Percentiles rank a stretch among this genome's conserved stretches.
Evolutionary conservation across 495 filamentous ascomycete genomes (phyloP).

Genomic region (Halenospora varia): DNA sequence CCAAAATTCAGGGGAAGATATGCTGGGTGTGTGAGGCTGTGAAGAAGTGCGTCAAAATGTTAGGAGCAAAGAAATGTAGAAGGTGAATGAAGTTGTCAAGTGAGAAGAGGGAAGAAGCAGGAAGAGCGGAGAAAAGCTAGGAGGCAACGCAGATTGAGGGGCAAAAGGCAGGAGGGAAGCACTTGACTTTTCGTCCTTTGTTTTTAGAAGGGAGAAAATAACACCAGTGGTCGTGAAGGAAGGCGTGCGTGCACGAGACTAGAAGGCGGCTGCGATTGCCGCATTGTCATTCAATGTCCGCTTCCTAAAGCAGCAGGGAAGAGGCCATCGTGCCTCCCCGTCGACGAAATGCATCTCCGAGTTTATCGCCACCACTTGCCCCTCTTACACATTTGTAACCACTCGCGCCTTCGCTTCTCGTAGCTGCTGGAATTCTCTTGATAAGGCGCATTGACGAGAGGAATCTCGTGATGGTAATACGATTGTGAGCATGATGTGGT

Average conservation of each 20-base stretch:
- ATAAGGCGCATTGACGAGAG: no score
- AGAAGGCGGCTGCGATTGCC: neutral
- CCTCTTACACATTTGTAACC: no score
- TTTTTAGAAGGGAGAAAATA: neutral
- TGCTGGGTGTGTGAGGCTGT: neutral
- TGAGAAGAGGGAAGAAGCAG: slow-evolving; percentile 1
- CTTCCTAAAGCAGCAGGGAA: neutral
- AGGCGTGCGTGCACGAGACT: neutral
- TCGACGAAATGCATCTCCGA: no score
- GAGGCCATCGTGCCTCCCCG: neutral
- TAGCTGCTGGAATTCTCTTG: no score
- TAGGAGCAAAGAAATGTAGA: neutral
- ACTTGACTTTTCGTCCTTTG: neutral
- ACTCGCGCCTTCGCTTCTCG: no score
- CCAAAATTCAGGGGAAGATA: neutral
- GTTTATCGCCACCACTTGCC: neutral
- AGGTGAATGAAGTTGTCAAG: slow-evolving; percentile 13
- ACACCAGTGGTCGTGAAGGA: neutral
- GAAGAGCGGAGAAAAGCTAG: neutral
- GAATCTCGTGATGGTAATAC: neutral
- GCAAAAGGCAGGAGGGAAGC: neutral
- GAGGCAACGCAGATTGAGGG: neutral
- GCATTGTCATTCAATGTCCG: neutral
- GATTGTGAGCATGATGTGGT: slow-evolving; percentile 25
- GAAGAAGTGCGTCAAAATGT: neutral